These are phyloP conservation scores for Phaffomyces opuntiae DNA, from an alignment of 805 yeast genomes.

Conservation along the genomic window DNA sequence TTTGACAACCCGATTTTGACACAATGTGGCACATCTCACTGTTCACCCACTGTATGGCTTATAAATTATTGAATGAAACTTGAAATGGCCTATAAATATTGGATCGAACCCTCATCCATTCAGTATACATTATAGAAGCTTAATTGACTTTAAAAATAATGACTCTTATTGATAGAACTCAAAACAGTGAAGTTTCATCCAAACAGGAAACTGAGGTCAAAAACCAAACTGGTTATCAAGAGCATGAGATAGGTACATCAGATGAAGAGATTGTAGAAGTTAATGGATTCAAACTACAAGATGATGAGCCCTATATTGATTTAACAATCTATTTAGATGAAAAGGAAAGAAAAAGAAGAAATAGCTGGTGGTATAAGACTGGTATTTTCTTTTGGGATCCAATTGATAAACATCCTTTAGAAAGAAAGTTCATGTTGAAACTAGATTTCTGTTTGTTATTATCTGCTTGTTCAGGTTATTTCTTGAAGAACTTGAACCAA, in stretches of 20 bases:
- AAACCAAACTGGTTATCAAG: neutral
- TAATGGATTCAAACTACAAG: conserved; percentile 6
- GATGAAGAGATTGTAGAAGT: neutral
- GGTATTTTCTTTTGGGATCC: conserved; percentile 10
- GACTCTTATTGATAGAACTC: neutral
- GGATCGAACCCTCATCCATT: neutral
- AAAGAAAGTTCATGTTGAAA: conserved; percentile 27
- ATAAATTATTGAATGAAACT: no score
- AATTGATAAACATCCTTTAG: conserved; percentile 20
- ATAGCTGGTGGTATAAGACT: conserved; percentile 9
- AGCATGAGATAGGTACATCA: neutral
- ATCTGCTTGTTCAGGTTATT: conserved; percentile 38
- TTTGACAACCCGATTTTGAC: no score
- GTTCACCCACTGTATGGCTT: no score
- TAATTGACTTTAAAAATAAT: no score
- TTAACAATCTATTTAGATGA: conserved; percentile 2
- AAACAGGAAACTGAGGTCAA: neutral
- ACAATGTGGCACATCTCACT: neutral
- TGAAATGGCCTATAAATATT: neutral
- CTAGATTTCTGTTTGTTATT: conserved; percentile 32
- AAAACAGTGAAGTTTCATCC: neutral
- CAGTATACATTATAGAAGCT: no score
- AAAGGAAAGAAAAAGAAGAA: conserved; percentile 7
- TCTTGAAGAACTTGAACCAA: conserved; percentile 37
- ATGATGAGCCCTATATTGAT: conserved; percentile 10